Evolutionary conservation across 805 yeast species (phyloP), one percentile per base, ranked within the genome.

Genomic region (Yarrowia sp.): DNA sequence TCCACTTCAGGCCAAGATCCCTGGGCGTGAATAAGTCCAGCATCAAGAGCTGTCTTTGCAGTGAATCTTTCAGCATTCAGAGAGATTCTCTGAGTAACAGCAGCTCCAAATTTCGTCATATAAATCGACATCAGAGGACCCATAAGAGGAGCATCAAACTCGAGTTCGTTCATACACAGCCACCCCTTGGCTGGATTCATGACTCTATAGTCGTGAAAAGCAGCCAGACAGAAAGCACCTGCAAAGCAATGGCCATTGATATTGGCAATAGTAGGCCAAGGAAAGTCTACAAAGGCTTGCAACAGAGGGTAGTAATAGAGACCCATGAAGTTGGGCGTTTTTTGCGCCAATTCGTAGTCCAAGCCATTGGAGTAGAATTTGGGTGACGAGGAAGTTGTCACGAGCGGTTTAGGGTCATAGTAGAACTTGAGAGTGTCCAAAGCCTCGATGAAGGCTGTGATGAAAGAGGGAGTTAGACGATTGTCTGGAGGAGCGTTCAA

Each of bases 161-260:
- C 74, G 20, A 79, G 60, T 70, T 79, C 81, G 70, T 79, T 79
- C 77, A 79, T 74, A 72, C 82, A 79, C 58, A 78, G 68, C 69
- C 68, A 79, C 34, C 81, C 81, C 68, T 70, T 73, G 4, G 69
- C 68, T 7, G 80, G 79, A 68, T 79, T 79, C 81, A 79, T 79
- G 50, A 79, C 76, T n/a, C 78, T 46, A 71, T 76, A 79, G 71
- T 79, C 81, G 68, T 77, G 79, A 71, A 78, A 74, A 58, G 75
- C 74, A 2, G 79, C 78, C 40, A 77, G 63, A 73, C 78, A 74
- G 68, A 79, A 78, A 2, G 79, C 81, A 1, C 80, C 81, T 1
- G 81, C 81, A 71, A 79, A 79, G 8, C 78, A 79, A 68, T 79
- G 81, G 50, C 81, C 81, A 64, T 79, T 79, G 47, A 79, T 73